These are phyloP conservation scores for Haberlea rhodopensis DNA, from an alignment of 257 asterid genomes.

Conservation along the genomic window DNA sequence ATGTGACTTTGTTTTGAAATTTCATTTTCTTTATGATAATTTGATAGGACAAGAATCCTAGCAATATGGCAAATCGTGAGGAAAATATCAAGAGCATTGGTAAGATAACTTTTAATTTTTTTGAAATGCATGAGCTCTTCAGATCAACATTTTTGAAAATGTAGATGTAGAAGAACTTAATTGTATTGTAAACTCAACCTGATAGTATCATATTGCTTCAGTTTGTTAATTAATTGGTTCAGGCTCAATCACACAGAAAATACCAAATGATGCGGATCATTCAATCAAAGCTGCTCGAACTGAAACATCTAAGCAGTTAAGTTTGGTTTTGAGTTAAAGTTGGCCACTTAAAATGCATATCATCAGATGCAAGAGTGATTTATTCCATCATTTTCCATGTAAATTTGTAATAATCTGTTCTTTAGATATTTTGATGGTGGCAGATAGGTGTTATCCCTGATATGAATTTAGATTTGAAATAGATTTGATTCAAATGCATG, in stretches of 20 bases:
- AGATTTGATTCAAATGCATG: not conserved
- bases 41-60: slow-evolving; percentile 68
- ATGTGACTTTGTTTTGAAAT: slow-evolving; percentile 6
- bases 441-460: not conserved
- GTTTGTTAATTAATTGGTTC: slow-evolving; percentile 23
- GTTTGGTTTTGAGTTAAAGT: too few species aligned
- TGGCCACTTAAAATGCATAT: slow-evolving; percentile 23
- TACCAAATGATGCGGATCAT: slow-evolving; percentile 67
- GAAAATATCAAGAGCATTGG: slow-evolving; percentile 78
- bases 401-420: not conserved
- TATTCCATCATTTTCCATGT: not conserved
- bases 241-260: slow-evolving; percentile 90
- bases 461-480: not conserved
- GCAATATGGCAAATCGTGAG: slow-evolving; percentile 65
- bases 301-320: slow-evolving; percentile 79
- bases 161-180: not conserved
- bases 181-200: slow-evolving; percentile 19
- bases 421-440: not conserved
- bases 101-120: slow-evolving; percentile 27
- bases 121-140: too few species aligned
- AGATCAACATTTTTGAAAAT: too few species aligned
- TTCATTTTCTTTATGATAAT: slow-evolving; percentile 6
- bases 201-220: not conserved
- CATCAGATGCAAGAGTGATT: not conserved
- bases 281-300: slow-evolving; percentile 66